Conservation (phyloP, 805 yeast genomes). For the Ogataea paradorogensis region DNA sequence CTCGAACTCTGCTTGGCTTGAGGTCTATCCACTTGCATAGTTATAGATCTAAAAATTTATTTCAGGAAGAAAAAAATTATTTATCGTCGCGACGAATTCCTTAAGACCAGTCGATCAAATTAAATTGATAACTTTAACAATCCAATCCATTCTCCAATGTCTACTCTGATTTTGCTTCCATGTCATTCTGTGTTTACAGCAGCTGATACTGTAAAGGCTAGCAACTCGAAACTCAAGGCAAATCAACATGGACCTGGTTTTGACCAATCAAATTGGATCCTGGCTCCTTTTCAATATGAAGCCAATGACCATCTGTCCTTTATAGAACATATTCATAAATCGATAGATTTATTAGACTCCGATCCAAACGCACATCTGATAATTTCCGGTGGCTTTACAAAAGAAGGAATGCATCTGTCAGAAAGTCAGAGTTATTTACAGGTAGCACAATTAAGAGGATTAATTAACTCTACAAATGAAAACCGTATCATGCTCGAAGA, state of each 20-base stretch:
- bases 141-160: not conserved
- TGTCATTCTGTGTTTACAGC: conserved; percentile 34
- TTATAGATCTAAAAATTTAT: conserved; percentile 6
- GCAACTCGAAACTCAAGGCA: not conserved
- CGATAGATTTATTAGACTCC: conserved; percentile 36
- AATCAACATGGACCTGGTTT: conserved; percentile 41
- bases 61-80: conserved; percentile 3
- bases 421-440: conserved; percentile 57
- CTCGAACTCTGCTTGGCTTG: conserved; percentile 72
- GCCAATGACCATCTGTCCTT: conserved; percentile 69
- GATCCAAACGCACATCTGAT: conserved; percentile 23
- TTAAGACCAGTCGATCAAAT: not conserved
- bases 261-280: conserved; percentile 53
- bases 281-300: conserved; percentile 66
- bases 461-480: conserved; percentile 7
- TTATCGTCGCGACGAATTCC: conserved; percentile 5
- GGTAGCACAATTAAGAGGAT: conserved; percentile 38
- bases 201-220: not conserved
- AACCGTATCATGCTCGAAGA: conserved; percentile 54
- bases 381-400: conserved; percentile 67
- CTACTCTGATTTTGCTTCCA: conserved; percentile 47
- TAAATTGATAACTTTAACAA: not conserved
- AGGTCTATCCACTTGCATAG: conserved; percentile 11
- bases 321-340: conserved; percentile 53
- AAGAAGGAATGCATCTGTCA: conserved; percentile 46